Base-by-base conservation (phyloP, 768 basidiomycete species). In the Neoboletus brunneissimus region DNA sequence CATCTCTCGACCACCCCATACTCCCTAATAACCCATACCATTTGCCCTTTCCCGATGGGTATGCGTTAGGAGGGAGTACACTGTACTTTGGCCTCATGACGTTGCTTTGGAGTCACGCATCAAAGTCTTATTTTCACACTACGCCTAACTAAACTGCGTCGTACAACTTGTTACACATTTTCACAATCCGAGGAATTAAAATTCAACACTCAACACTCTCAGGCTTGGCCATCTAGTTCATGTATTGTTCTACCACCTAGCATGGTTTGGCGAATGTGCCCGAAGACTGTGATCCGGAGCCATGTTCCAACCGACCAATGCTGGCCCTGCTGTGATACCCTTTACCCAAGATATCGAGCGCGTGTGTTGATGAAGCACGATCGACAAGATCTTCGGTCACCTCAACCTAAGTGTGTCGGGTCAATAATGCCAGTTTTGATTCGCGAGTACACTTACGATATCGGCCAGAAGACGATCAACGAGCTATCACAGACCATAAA, bases 201-300 rank as follows among this genome's bases (percentile, higher is more conserved):
- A n/a, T n/a, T 25, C 5, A n/a, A 25, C 7, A 1, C 35, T 37
- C 32, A 9, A n/a, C 20, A 43, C 23, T 20, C 38, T n/a, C n/a
- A n/a, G n/a, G n/a, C n/a, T 35, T 49, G 5, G 25, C 11, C 29
- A 34, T 41, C 5, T 22, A 12, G 8, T 22, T 40, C 34, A 37
- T 13, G 22, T 22, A 20, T 16, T 50, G 22, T 41, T 57, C 34
- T n/a, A 48, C 29, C 56, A 34, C 38, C 32, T 74, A 90, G 68
- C 88, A 91, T 18, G 81, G 72, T 64, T 84, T 87, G 47, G 87
- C 79, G 66, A 81, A 90, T 4, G 89, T 89, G 13, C 88, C 87
- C 46, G 77, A 82, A 38, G 76, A 65, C 54, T 71, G 60, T 32
- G 75, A 77, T 9, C 77, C 81, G 2, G 80, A 77, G 0, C 78